Evolutionary conservation across 768 basidiomycete species (phyloP), one percentile per base, ranked within the genome.

Genomic region (Termitomyces sp.): DNA sequence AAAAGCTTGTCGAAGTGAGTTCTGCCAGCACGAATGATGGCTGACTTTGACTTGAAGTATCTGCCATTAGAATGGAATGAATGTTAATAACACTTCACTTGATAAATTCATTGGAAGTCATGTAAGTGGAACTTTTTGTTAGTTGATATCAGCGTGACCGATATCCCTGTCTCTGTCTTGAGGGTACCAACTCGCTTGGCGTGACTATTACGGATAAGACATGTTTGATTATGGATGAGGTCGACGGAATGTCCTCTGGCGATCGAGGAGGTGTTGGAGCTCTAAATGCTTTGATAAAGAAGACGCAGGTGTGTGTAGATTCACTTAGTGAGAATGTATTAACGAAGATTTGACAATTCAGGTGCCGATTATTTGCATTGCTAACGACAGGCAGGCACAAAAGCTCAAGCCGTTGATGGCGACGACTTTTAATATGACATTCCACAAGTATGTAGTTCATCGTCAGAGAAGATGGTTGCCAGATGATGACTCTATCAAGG

Each of bases 191-290:
- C 60, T 81, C 84, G 1, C 73, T 83, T 1, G 94, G 90, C 2
- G 76, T 95, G 2, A 67, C 75, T 16, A 85, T 98, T 62, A 94
- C 90, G 0, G 83, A 90, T 64, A 84, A 79, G 68, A 83, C 90
- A 0, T 92, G 94, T 62, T 76, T 99, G 46, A 98, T 99, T 68
- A 98, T 99, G 96, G 97, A 99, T 66, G 97, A 99, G 69, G 96
- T 98, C 2, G 97, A 99, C 63, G 97, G 97, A 1, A 99, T 98
- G 95, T 96, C 94, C 5, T 91, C 92, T 3, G 97, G 97, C 18
- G 97, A 99, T 71, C 81, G 97, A 46, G 97, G 97, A 16, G 97
- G 97, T 55, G 92, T 98, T 1, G 96, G 93, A 24, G 97, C 97
- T 6, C 69, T 99, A 63, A 93, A 93, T 57, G 86, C 86, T 0